Evolutionary conservation across 208 protist genomes (phyloP), one percentile per base, ranked within the genome.

Genomic region (Crithidia thermophila): DNA sequence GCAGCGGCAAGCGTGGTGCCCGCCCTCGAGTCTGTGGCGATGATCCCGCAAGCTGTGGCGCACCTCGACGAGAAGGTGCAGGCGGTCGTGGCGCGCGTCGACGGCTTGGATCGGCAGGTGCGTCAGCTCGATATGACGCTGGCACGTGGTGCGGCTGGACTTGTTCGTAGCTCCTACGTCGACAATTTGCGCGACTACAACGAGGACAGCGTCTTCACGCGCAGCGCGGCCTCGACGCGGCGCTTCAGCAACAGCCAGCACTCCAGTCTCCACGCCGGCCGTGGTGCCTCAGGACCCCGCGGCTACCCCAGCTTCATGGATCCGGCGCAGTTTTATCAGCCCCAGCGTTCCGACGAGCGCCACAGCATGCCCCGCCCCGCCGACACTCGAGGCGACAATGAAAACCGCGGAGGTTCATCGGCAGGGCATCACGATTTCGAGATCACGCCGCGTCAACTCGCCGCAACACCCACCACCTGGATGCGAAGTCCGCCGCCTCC

Each of bases 11-110:
- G 11, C 20, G 8, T n/a, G 16, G n/a, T 9, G 20, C 5, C 13
- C 3, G 30, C n/a, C 33, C 20, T 37, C 13, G 9, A 45, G 13
- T 1, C 66, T 25, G 31, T 53, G 34, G 31, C 69, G 39, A 9
- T 63, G 6, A 39, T 81, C 20, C 30, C 36, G 4, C 72, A 74
- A 14, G 75, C 79, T 20, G 57, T 93, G 43, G 47, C 59, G n/a
- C 63, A 42, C n/a, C 18, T 82, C 1, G 77, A 84, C 42, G 82
- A 90, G 20, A 49, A 51, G 21, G 37, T 93, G 7, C 49, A 72
- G 25, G 58, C 72, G 23, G 64, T 88, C 25, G 43, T 47, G 9
- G 25, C n/a, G 10, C 79, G 67, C 14, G 34, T 87, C 25, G 77
- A 82, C 36, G 50, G 50, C 6, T 62, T 87, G 33, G 81, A 87